phyloP scores from a whole-genome alignment of 306 rosid species.

The Cucurbita maxima region DNA sequence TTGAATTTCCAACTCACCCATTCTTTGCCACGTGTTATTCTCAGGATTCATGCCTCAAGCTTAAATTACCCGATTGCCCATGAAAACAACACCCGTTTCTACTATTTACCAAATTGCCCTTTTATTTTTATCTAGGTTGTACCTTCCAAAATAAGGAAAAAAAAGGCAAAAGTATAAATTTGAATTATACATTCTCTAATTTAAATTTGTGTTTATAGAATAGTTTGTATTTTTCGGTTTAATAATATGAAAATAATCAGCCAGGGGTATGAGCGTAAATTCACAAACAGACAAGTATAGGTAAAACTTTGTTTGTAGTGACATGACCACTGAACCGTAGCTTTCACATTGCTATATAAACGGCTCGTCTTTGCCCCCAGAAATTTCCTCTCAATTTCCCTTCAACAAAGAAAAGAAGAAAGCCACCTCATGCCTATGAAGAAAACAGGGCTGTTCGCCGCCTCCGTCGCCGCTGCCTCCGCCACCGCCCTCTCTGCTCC shows the following conservation, averaged over 20 bases:
- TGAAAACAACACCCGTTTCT: background rate
- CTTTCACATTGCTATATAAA: background rate
- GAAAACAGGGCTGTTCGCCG: slow-evolving; percentile 23
- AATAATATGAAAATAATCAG: too few species aligned
- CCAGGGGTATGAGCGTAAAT: slow-evolving; percentile 9
- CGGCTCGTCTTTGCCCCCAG: background rate
- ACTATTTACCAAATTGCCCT: too few species aligned
- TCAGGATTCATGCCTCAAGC: background rate
- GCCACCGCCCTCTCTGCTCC: slow-evolving; percentile 16
- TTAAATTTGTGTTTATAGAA: too few species aligned
- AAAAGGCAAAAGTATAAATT: too few species aligned
- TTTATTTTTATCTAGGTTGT: too few species aligned
- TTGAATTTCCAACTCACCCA: background rate
- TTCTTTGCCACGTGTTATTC: background rate
- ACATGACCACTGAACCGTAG: background rate
- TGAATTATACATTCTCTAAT: too few species aligned
- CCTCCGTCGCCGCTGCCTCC: slow-evolving; percentile 29
- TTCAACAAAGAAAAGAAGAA: background rate
- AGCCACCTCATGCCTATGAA: slow-evolving; percentile 12
- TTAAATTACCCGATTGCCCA: background rate
- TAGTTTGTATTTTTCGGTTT: too few species aligned
- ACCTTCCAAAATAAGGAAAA: too few species aligned
- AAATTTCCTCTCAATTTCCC: background rate
- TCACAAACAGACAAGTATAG: background rate
- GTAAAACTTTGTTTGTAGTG: background rate